These are phyloP conservation scores for Populus alba DNA, from an alignment of 345 rosid genomes.

Conservation along the genomic window DNA sequence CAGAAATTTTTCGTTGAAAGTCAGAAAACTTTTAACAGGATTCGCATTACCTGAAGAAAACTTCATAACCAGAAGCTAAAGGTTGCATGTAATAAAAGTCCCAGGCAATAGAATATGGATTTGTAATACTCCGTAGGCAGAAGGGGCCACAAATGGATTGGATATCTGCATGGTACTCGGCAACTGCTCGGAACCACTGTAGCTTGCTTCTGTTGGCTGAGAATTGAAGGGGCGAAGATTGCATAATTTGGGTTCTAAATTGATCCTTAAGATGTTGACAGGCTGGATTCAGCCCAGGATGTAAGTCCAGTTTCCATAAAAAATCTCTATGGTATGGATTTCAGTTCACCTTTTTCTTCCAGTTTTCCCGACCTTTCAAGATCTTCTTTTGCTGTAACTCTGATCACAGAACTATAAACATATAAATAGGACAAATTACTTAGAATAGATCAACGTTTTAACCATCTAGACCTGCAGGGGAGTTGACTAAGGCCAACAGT, in stretches of 20 bases:
- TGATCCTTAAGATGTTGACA: constrained; percentile 44
- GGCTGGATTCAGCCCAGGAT: constrained; percentile 30
- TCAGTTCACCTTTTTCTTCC: constrained; percentile 42
- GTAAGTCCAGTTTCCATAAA: constrained; percentile 45
- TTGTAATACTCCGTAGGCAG: constrained; percentile 49
- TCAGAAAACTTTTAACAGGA: constrained; percentile 37
- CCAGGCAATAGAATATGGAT: constrained; percentile 59
- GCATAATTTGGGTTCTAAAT: constrained; percentile 28
- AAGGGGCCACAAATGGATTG: constrained; percentile 43
- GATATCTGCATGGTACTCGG: constrained; percentile 49
- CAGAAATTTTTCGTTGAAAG: constrained; percentile 27
- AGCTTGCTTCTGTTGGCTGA: constrained; percentile 46
- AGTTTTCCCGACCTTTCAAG: constrained; percentile 39
- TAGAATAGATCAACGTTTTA: constrained; percentile 1
- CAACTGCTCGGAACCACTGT: constrained; percentile 46
- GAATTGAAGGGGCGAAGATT: constrained; percentile 41
- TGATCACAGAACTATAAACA: constrained; percentile 22
- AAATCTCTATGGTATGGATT: constrained; percentile 38
- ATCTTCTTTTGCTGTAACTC: constrained; percentile 53
- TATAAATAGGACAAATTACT: neutral
- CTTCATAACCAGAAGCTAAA: constrained; percentile 48
- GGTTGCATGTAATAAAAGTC: no score
- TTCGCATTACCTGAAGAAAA: constrained; percentile 40
- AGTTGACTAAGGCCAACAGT: neutral
- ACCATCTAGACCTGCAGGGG: neutral